These are phyloP conservation scores for Polytolypa hystricis DNA, from an alignment of 2,329 filamentous ascomycete genomes.

Conservation along the genomic window DNA sequence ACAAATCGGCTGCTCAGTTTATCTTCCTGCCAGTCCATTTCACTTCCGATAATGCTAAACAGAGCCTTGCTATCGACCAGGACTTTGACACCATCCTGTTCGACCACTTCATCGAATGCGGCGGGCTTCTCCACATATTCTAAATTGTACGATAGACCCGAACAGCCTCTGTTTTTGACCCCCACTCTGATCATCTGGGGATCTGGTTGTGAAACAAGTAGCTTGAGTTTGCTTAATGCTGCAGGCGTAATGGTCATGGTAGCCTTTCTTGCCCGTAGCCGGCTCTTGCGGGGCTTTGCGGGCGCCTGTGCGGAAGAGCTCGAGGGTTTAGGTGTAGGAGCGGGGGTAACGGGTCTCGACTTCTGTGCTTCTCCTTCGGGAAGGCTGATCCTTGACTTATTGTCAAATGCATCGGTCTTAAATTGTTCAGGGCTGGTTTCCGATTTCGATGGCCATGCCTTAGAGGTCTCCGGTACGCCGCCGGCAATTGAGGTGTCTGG, in stretches of 20 bases:
- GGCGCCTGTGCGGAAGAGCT: constrained; percentile 28
- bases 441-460: constrained; percentile 36
- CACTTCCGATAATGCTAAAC: constrained; percentile 94
- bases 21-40: constrained; percentile 99
- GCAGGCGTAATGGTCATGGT: constrained; percentile 75
- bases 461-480: constrained; percentile 37
- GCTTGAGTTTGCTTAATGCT: constrained; percentile 67
- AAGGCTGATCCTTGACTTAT: constrained; percentile 36
- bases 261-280: constrained; percentile 73
- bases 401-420: constrained; percentile 12
- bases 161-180: constrained; percentile 88
- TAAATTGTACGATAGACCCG: constrained; percentile 81
- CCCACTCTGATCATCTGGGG: constrained; percentile 91
- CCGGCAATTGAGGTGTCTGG: constrained; percentile 52
- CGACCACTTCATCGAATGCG: constrained; percentile 79
- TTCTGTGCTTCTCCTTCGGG: constrained; percentile 58
- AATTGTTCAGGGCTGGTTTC: constrained; percentile 23
- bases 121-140: constrained; percentile 91
- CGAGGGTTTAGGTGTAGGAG: constrained; percentile 20
- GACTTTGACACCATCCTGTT: constrained; percentile 92
- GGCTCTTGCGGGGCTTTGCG: constrained; percentile 49
- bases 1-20: constrained; percentile 86
- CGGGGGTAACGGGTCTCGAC: constrained; percentile 38
- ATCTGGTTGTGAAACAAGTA: constrained; percentile 69
- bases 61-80: constrained; percentile 94